Evolutionary conservation across 2,329 filamentous ascomycete species (phyloP).

Genomic region (Arthrobotrys megalospora): DNA sequence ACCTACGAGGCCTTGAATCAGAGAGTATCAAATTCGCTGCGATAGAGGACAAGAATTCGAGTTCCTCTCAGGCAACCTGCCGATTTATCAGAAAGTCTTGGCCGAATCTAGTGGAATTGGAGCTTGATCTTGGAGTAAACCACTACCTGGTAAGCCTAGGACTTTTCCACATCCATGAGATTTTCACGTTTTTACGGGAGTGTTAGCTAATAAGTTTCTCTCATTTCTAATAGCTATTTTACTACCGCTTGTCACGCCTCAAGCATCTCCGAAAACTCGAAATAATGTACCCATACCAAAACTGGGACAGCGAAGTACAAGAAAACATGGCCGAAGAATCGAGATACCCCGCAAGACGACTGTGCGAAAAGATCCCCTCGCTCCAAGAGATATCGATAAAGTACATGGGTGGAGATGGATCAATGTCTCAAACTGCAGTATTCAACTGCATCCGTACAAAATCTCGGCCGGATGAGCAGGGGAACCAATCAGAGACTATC

Average conservation of each 20-base stretch:
- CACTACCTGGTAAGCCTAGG: not conserved
- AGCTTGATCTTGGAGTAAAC: constrained; percentile 32
- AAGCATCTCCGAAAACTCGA: constrained; percentile 9
- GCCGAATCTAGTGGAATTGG: constrained; percentile 40
- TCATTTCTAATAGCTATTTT: not conserved
- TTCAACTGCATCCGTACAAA: constrained; percentile 12
- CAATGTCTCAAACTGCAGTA: constrained; percentile 18
- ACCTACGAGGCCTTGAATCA: constrained; percentile 5
- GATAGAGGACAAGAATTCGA: constrained; percentile 35
- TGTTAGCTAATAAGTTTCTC: not conserved
- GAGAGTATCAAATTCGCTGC: not conserved
- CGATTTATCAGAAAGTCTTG: constrained; percentile 10
- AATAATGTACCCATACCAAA: constrained; percentile 24
- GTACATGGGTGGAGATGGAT: constrained; percentile 22
- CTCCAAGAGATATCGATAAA: constrained; percentile 33
- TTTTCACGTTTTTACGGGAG: not conserved
- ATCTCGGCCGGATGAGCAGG: not conserved
- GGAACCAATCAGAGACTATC: not conserved
- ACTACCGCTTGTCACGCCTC: not conserved
- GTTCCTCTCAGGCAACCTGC: not conserved
- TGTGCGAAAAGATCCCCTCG: not conserved
- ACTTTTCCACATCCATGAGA: not conserved
- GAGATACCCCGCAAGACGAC: not conserved
- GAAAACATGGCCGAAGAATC: constrained; percentile 28
- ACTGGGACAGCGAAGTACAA: not conserved